Base-by-base conservation (phyloP, 2,329 filamentous ascomycete species). In the Periconia sp. region DNA sequence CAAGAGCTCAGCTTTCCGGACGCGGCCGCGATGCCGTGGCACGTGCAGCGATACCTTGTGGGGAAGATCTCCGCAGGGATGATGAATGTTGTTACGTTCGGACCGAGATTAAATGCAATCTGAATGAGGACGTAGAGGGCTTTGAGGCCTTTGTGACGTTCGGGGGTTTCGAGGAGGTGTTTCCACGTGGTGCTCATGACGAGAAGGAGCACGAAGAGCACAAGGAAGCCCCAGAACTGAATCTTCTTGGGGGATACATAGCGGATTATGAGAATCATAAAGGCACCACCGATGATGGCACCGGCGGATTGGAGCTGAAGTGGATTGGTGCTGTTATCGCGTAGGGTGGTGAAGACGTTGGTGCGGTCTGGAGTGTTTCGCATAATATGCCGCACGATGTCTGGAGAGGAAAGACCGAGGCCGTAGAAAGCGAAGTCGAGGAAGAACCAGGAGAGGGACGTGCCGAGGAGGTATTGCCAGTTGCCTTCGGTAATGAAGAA, bases 1-100 rank as follows among this genome's bases (percentile, higher is more conserved):
- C 78, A 74, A 0, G 80, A 80, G 17, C 81, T 81, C 0, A 84
- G 65, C 61, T 84, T 84, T 3, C 82, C 82, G 1, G 74, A 64
- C 1, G 75, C 81, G n/a, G 82, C 82, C 27, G 77, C 76, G 54
- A 84, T 76, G 18, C 81, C 82, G 61, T 84, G 79, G 54, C 77
- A 81, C 1, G 79, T 80, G 49, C 76, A 81, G 17, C 81, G 76
- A 60, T 83, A 83, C 17, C 78, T 74, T 0, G 81, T 84, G 3
- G 82, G 82, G 57, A 83, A 84, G 48, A 82, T 75, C 56, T 83
- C 81, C 13, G 80, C 81, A n/a, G 81, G 79, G 37, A 83, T 79
- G 43, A 74, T 72, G 50, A 73, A 74, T 3, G 71, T 73, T 1
- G 70, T 68, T 3, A 68, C 66, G 45, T 73, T 74, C 5, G 70